Base-by-base conservation (phyloP, 139 green algal species). In the Tetradesmus obliquus region DNA sequence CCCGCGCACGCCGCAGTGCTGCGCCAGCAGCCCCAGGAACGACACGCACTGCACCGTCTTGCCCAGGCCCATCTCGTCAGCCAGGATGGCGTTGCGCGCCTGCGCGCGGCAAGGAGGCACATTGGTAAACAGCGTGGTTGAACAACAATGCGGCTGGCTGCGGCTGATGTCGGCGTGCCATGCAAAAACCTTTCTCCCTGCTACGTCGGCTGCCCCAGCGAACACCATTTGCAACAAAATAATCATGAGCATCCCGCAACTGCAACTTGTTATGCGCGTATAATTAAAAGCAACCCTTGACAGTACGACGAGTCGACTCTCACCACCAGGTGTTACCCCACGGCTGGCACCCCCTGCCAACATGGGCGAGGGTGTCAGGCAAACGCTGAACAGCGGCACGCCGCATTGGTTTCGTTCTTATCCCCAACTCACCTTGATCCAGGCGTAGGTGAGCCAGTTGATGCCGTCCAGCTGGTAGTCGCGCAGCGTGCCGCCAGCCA, bases 31-130 rank as follows among this genome's bases (percentile, higher is more conserved):
- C 0, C 96, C 97, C 83, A 99, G 93, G 90, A 99, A 94, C 2
- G 96, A 98, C 93, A 99, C 99, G 55, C 97, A 99, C 95, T 99
- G 98, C 86, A 99, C 96, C 19, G 98, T 99, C 95, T 99, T 99
- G 86, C 98, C 98, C 91, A 99, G 95, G 62, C 98, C 97, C 97
- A 99, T 95, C 91, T 97, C 95, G 88, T 97, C 95, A 60, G 95
- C 96, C 79, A 99, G 94, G 92, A 99, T 99, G 79, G 97, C 98
- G 93, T 99, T 99, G 95, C 99, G 99, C 87, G 97, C 98, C 88
- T 92, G 81, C 54, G 60, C 82, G 94, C 99, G 97, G 91, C 55
- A 99, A 66, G 54, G 15, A 17, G 74, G 74, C 5, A 24, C 13
- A 82, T 13, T 82, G 74, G 13, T 54, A 53, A 22, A 51, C 3